These are phyloP conservation scores for Clonostachys solani DNA, from an alignment of 2,329 filamentous ascomycete genomes.

Conservation along the genomic window DNA sequence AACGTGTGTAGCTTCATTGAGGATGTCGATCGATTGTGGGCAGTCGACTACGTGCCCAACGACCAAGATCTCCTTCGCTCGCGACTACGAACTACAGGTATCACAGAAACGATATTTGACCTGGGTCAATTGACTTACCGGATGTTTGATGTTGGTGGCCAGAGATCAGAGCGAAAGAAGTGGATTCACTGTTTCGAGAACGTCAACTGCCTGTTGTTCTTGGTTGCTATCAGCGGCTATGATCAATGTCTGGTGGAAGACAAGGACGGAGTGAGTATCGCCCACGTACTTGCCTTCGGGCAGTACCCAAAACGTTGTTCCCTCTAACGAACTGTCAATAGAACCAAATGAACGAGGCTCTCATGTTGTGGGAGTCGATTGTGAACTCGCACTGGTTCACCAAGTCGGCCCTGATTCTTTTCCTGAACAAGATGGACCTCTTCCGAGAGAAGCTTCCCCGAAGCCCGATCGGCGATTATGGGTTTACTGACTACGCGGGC, in stretches of 20 bases:
- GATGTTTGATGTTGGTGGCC: slow-evolving; percentile 94
- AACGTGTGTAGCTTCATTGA: slow-evolving; percentile 67
- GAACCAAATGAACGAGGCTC: slow-evolving; percentile 89
- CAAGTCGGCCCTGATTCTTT: slow-evolving; percentile 76
- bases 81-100: slow-evolving; percentile 86
- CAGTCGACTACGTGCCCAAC: slow-evolving; percentile 76
- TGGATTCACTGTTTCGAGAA: slow-evolving; percentile 98
- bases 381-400: slow-evolving; percentile 85
- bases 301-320: too few species aligned
- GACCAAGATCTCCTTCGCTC: slow-evolving; percentile 94
- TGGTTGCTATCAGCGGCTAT: slow-evolving; percentile 93
- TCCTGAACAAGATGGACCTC: slow-evolving; percentile 84
- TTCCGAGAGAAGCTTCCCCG: slow-evolving; percentile 72
- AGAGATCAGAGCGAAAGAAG: slow-evolving; percentile 91
- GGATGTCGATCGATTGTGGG: slow-evolving; percentile 72
- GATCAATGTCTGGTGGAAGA: slow-evolving; percentile 96
- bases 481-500: slow-evolving; percentile 76
- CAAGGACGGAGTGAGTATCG: slow-evolving; percentile 72
- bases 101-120: slow-evolving; percentile 93
- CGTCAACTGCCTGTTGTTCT: slow-evolving; percentile 85
- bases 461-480: slow-evolving; percentile 68
- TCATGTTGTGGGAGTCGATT: slow-evolving; percentile 84
- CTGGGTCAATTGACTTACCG: slow-evolving; percentile 88
- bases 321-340: slow-evolving; percentile 22
- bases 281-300: not conserved